phyloP scores from a whole-genome alignment of 139 green algal species.

The Eudorina sp. region DNA sequence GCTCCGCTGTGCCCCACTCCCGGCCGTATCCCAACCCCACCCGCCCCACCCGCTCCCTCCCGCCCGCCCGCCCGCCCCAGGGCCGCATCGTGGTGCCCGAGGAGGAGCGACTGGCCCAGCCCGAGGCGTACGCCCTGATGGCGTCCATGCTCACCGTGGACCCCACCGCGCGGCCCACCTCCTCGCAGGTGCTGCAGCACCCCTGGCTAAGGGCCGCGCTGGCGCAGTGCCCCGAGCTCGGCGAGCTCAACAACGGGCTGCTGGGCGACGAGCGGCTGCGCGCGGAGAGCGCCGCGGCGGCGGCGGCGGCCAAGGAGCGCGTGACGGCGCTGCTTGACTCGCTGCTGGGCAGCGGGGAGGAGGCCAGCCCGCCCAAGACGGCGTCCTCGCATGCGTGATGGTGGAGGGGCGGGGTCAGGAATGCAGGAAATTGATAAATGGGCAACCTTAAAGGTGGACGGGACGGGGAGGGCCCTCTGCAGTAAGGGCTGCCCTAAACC shows the following conservation, averaged over 20 bases:
- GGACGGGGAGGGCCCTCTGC: too few species aligned
- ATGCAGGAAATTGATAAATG: too few species aligned
- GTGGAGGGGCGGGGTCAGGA: too few species aligned
- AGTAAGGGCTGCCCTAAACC: too few species aligned
- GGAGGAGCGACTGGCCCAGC: not conserved
- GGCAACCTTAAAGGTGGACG: too few species aligned
- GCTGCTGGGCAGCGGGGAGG: too few species aligned
- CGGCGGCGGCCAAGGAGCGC: not conserved
- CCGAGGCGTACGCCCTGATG: not conserved
- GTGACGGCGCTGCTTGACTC: not conserved
- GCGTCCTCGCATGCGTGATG: too few species aligned
- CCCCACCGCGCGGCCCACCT: not conserved
- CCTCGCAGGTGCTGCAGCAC: not conserved
- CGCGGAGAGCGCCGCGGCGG: not conserved
- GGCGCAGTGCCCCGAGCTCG: not conserved
- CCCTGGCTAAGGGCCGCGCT: not conserved
- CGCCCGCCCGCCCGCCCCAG: not conserved
- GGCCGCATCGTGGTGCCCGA: not conserved
- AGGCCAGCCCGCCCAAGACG: too few species aligned
- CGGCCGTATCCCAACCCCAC: too few species aligned
- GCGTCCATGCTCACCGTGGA: not conserved
- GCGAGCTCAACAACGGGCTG: not conserved
- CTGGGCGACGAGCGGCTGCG: not conserved
- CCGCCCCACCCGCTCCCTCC: not conserved
- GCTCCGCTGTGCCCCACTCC: too few species aligned